Percentiles rank a stretch among this genome's conserved stretches.
Conservation (phyloP, 2,329 filamentous ascomycete species). For the Diaporthe sp. region DNA sequence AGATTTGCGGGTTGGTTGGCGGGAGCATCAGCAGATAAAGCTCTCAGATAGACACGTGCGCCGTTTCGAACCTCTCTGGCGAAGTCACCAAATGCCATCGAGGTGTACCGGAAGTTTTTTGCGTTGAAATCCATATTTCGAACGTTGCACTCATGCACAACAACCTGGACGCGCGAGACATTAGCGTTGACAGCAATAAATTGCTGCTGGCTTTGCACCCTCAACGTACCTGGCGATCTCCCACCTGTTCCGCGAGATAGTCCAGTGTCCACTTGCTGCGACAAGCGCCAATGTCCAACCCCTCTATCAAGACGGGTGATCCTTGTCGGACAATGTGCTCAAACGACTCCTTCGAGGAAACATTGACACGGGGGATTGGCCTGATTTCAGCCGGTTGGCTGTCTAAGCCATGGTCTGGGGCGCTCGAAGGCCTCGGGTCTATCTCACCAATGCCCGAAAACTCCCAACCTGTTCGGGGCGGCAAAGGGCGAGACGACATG, state of each 20-base stretch:
- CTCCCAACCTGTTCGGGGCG: constrained; percentile 22
- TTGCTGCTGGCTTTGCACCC: background rate
- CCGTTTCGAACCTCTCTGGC: constrained; percentile 71
- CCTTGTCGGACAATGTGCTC: constrained; percentile 67
- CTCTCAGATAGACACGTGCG: constrained; percentile 81
- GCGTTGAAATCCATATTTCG: constrained; percentile 83
- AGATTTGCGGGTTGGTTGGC: constrained; percentile 79
- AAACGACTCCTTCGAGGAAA: constrained; percentile 72
- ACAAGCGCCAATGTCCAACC: constrained; percentile 77
- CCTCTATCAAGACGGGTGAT: constrained; percentile 76
- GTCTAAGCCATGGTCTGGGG: constrained; percentile 44
- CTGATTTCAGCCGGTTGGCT: constrained; percentile 43
- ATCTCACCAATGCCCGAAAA: constrained; percentile 37
- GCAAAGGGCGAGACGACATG: background rate
- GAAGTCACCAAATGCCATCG: constrained; percentile 77
- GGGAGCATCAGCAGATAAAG: constrained; percentile 79
- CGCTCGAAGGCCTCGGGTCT: constrained; percentile 40
- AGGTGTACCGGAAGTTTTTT: constrained; percentile 87
- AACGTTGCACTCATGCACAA: constrained; percentile 78
- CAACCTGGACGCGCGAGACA: constrained; percentile 62
- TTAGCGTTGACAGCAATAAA: background rate
- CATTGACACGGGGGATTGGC: constrained; percentile 64
- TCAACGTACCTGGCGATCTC: constrained; percentile 70
- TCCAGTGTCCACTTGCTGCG: constrained; percentile 75
- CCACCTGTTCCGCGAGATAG: constrained; percentile 76